Evolutionary conservation across 2,329 filamentous ascomycete genomes (phyloP).

Genomic region (Neopestalotiopsis sp.): DNA sequence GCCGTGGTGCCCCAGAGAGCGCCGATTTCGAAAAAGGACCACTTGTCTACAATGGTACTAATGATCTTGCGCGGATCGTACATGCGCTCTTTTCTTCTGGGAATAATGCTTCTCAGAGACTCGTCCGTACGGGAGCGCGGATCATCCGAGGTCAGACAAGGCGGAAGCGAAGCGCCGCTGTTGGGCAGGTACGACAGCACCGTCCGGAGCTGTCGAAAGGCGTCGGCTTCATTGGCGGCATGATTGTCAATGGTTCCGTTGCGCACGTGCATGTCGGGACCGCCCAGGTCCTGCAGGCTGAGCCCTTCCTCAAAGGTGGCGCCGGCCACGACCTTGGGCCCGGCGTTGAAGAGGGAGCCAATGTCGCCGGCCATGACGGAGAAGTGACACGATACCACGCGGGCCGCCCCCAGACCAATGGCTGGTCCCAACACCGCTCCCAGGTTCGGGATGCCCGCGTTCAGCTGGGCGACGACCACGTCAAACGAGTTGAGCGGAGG

Average conservation of each 20-base stretch:
- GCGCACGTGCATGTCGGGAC: conserved; percentile 64
- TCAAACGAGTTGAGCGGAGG: conserved; percentile 60
- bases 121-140: conserved; percentile 52
- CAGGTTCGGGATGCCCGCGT: conserved; percentile 67
- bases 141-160: conserved; percentile 50
- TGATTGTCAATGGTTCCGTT: conserved; percentile 72
- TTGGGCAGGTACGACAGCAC: conserved; percentile 64
- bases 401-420: conserved; percentile 66
- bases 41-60: conserved; percentile 57
- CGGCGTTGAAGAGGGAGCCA: conserved; percentile 67
- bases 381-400: conserved; percentile 67
- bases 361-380: conserved; percentile 69
- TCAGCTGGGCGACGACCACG: conserved; percentile 61
- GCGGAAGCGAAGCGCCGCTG: conserved; percentile 59
- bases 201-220: conserved; percentile 63
- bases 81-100: conserved; percentile 61
- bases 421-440: conserved; percentile 68
- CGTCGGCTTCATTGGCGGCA: conserved; percentile 63
- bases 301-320: conserved; percentile 70
- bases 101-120: conserved; percentile 59
- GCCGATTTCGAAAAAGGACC: conserved; percentile 69
- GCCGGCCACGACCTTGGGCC: conserved; percentile 64
- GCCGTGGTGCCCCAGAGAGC: conserved; percentile 65
- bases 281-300: conserved; percentile 62
- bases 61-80: conserved; percentile 65